A percentile compares a stretch with the other conserved stretches of the same genome.
Conservation (phyloP, 768 basidiomycete species). For the Hypsizygus marmoreus region DNA sequence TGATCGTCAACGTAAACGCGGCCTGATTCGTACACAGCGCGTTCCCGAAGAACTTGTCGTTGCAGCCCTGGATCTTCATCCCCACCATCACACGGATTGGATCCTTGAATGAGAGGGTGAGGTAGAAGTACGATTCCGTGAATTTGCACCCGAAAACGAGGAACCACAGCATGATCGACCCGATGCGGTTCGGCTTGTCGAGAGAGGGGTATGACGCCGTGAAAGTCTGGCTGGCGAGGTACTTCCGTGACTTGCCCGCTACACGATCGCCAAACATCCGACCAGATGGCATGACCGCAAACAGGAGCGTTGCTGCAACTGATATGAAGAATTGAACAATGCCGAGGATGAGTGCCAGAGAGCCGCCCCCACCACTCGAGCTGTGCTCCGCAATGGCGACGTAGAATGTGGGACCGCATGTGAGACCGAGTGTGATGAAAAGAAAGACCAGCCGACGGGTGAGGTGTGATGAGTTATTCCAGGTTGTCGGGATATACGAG, state of each 20-base stretch:
- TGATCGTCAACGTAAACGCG: constrained; percentile 92
- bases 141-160: constrained; percentile 97
- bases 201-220: constrained; percentile 91
- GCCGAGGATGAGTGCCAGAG: constrained; percentile 86
- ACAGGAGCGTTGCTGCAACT: constrained; percentile 80
- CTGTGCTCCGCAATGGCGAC: constrained; percentile 80
- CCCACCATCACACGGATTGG: constrained; percentile 94
- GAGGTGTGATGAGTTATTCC: constrained; percentile 98
- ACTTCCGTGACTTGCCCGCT: constrained; percentile 92
- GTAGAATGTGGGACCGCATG: constrained; percentile 93
- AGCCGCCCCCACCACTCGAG: constrained; percentile 53
- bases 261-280: constrained; percentile 99
- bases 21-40: constrained; percentile 90
- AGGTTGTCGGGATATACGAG: constrained; percentile 96
- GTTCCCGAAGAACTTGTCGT: constrained; percentile 82
- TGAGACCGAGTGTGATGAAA: constrained; percentile 85
- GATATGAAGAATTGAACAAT: constrained; percentile 97
- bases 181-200: constrained; percentile 62
- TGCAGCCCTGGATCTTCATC: constrained; percentile 94
- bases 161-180: constrained; percentile 82
- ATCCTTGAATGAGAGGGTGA: constrained; percentile 91
- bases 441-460: constrained; percentile 90
- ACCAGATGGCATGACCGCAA: constrained; percentile 91
- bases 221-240: constrained; percentile 97
- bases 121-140: constrained; percentile 96